These are phyloP conservation scores for Aureobasidium uvarum DNA, from an alignment of 2,329 filamentous ascomycete genomes.

Conservation along the genomic window DNA sequence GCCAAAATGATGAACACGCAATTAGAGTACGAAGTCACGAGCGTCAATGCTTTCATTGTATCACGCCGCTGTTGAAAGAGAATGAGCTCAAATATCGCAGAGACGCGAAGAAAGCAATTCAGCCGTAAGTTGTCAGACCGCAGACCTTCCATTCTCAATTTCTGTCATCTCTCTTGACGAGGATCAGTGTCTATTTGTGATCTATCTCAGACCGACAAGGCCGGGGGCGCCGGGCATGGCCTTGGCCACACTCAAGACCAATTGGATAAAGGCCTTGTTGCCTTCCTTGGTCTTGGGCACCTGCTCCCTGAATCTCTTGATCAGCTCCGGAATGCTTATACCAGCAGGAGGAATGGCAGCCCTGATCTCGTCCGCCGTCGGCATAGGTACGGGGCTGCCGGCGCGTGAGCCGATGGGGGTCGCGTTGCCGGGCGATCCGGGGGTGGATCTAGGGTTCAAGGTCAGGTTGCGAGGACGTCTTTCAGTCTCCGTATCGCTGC, in stretches of 20 bases:
- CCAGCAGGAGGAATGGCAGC: conserved; percentile 47
- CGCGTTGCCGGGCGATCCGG: conserved; percentile 40
- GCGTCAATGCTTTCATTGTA: conserved; percentile 4
- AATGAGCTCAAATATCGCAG: not conserved
- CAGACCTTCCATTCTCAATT: not conserved
- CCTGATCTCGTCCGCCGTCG: conserved; percentile 47
- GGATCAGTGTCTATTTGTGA: not conserved
- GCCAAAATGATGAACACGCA: not conserved
- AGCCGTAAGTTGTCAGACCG: not conserved
- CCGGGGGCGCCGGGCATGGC: conserved; percentile 1
- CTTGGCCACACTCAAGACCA: conserved; percentile 43
- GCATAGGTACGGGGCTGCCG: conserved; percentile 40
- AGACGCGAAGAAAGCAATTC: not conserved
- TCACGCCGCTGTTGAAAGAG: not conserved
- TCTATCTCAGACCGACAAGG: conserved; percentile 12
- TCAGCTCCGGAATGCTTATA: conserved; percentile 45
- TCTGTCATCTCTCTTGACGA: not conserved
- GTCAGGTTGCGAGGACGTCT: conserved; percentile 60
- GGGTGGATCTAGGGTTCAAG: conserved; percentile 38
- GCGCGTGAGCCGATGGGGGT: conserved; percentile 38
- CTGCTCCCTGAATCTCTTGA: conserved; percentile 44
- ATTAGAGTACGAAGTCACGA: not conserved
- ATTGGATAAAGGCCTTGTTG: conserved; percentile 44
- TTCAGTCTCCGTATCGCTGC: conserved; percentile 67
- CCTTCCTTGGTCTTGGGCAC: conserved; percentile 41